These are phyloP conservation scores for Scorias spongiosa DNA, from an alignment of 2,329 filamentous ascomycete genomes.

Conservation along the genomic window DNA sequence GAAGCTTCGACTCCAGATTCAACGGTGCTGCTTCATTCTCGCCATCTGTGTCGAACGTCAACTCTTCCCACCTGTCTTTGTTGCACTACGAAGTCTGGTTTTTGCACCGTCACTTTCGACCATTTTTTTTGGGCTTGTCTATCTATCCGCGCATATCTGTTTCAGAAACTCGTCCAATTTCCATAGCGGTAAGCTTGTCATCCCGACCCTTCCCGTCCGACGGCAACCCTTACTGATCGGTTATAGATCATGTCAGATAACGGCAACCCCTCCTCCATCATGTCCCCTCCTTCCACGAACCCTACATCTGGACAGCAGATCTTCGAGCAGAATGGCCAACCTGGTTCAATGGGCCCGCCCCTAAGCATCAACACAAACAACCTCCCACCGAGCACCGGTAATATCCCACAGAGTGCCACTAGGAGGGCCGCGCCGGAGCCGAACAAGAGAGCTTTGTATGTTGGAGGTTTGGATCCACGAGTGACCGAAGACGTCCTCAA, in stretches of 20 bases:
- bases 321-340: slow-evolving; percentile 54
- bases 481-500: slow-evolving; percentile 93
- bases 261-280: slow-evolving; percentile 55
- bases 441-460: slow-evolving; percentile 94
- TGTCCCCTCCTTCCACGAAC: slow-evolving; percentile 53
- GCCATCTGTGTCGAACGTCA: no score
- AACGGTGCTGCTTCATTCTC: no score
- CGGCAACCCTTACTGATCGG: no score
- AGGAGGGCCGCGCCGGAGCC: slow-evolving; percentile 69
- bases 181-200: background rate
- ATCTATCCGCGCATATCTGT: slow-evolving; percentile 5
- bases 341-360: slow-evolving; percentile 75
- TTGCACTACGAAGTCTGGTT: no score
- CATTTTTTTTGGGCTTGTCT: background rate
- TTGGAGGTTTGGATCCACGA: slow-evolving; percentile 84
- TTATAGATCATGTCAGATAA: slow-evolving; percentile 31
- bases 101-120: no score
- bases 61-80: no score
- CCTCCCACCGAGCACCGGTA: slow-evolving; percentile 70
- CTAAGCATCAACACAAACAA: slow-evolving; percentile 59
- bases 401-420: background rate
- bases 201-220: background rate
- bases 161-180: slow-evolving; percentile 2
- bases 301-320: slow-evolving; percentile 49
- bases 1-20: no score